phyloP scores from a whole-genome alignment of 495 filamentous ascomycete species.

The Patellaria atrata region DNA sequence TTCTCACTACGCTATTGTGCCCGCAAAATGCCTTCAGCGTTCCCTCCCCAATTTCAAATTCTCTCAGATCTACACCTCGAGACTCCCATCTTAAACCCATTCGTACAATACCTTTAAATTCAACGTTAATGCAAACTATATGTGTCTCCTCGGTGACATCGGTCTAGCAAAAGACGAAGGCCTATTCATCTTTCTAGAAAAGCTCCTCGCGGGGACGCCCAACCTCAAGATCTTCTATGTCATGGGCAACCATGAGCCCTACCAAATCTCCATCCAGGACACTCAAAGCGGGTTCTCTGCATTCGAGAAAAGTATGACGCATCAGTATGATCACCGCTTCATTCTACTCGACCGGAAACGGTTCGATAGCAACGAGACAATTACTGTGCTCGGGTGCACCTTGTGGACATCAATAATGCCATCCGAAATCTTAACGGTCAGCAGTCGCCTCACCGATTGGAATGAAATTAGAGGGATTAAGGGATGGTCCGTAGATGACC shows the following conservation, averaged over 20 bases:
- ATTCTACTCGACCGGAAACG: conserved; percentile 25
- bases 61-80: conserved; percentile 47
- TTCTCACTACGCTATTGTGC: too few species aligned
- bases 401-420: conserved; percentile 30
- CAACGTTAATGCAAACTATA: conserved; percentile 31
- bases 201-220: too few species aligned
- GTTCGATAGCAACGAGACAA: conserved; percentile 24
- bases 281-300: conserved; percentile 18
- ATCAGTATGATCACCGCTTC: neutral
- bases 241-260: conserved; percentile 45
- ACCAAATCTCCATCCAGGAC: conserved; percentile 27
- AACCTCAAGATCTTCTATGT: conserved; percentile 33
- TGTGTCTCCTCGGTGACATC: conserved; percentile 45
- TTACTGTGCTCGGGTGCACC: conserved; percentile 38
- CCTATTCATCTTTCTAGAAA: conserved; percentile 30
- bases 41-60: conserved; percentile 31
- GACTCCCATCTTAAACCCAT: conserved; percentile 11
- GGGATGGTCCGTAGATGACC: conserved; percentile 34
- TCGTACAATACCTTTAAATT: conserved; percentile 37
- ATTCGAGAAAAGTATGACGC: conserved; percentile 1
- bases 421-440: conserved; percentile 20
- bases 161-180: conserved; percentile 33
- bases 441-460: conserved; percentile 35
- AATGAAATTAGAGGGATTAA: conserved; percentile 24
- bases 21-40: too few species aligned